These are phyloP conservation scores for Plasmodium reichenowi DNA, from an alignment of 169 alveolate genomes.

Conservation along the genomic window DNA sequence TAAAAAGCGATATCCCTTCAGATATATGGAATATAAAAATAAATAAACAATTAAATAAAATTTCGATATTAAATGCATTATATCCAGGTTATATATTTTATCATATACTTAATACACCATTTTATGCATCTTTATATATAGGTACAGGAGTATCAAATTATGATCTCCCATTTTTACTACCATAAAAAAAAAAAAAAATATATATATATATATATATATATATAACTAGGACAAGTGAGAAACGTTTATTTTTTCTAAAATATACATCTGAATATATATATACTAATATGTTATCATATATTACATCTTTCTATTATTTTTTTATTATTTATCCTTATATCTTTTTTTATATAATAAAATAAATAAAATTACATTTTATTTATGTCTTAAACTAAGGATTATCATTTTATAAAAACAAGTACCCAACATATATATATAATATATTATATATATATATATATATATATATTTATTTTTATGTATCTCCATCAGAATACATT, in stretches of 20 bases:
- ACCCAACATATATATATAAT: too few species aligned
- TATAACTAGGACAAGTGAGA: too few species aligned
- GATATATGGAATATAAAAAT: conserved; percentile 63
- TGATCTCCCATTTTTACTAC: conserved; percentile 66
- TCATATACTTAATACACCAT: conserved; percentile 59
- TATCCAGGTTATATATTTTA: conserved; percentile 62
- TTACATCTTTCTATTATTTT: too few species aligned
- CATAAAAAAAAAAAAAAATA: conserved; percentile 7
- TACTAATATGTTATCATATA: neutral
- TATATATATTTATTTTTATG: too few species aligned
- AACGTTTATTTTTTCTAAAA: too few species aligned
- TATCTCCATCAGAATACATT: too few species aligned
- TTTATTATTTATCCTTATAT: too few species aligned
- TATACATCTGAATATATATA: neutral
- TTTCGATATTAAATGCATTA: conserved; percentile 36
- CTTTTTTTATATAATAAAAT: too few species aligned
- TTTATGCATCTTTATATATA: conserved; percentile 62
- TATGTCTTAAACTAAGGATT: too few species aligned
- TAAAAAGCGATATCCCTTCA: conserved; percentile 42
- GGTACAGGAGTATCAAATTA: conserved; percentile 51
- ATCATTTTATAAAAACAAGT: too few species aligned
- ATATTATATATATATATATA: too few species aligned
- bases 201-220: neutral
- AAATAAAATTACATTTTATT: too few species aligned
- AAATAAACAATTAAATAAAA: conserved; percentile 53